These are phyloP conservation scores for Cutaneotrichosporon cyanovorans DNA, from an alignment of 1,284 basidiomycete species.

Conservation along the genomic window DNA sequence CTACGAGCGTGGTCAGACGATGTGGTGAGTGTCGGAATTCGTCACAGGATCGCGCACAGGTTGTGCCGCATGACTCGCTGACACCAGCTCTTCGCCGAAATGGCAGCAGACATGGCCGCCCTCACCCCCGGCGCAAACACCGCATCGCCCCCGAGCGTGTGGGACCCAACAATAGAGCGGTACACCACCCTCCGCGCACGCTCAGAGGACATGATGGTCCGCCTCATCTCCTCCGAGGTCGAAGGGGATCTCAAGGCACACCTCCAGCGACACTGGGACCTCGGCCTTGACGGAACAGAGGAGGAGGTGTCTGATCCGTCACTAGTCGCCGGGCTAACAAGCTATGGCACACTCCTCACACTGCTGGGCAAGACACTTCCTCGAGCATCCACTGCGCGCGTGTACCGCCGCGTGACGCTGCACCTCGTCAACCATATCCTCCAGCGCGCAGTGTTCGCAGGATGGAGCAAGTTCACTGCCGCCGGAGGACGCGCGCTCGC, in stretches of 20 bases:
- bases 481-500: constrained; percentile 57
- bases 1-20: constrained; percentile 80
- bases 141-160: constrained; percentile 47
- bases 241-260: constrained; percentile 65
- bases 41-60: too few relatives aligned
- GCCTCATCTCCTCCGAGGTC: constrained; percentile 69
- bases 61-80: too few relatives aligned
- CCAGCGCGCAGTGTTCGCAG: constrained; percentile 73
- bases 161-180: constrained; percentile 60
- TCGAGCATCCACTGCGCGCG: constrained; percentile 49
- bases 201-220: constrained; percentile 77
- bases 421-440: constrained; percentile 65
- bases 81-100: constrained; percentile 73
- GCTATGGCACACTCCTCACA: constrained; percentile 63
- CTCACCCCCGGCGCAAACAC: constrained; percentile 21
- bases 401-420: constrained; percentile 64
- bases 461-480: constrained; percentile 54
- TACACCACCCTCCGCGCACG: constrained; percentile 59
- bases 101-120: constrained; percentile 65
- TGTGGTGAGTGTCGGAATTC: constrained; percentile 52
- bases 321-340: constrained; percentile 61
- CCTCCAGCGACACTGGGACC: constrained; percentile 47
- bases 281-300: constrained; percentile 1
- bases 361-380: constrained; percentile 59
- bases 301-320: constrained; percentile 50